Conservation (phyloP, 169 alveolate species). For the Cryptosporidium viatorum region DNA sequence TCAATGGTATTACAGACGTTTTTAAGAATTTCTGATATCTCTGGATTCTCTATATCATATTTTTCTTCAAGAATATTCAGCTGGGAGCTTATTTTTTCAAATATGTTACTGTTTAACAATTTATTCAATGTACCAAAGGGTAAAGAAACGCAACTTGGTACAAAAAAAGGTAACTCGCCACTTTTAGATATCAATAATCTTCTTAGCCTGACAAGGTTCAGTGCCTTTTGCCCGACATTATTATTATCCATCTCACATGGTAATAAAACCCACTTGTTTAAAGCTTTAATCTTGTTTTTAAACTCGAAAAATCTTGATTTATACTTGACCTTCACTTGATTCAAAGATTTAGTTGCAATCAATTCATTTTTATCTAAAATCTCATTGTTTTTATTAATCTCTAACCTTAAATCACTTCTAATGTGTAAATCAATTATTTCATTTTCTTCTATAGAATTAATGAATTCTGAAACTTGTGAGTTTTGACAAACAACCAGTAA, state of each 20-base stretch:
- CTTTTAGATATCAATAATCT: neutral
- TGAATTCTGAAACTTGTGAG: slow-evolving; percentile 42
- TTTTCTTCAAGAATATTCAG: neutral
- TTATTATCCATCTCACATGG: slow-evolving; percentile 33
- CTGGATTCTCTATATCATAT: neutral
- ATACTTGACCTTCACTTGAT: slow-evolving; percentile 16
- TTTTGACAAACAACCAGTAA: slow-evolving; percentile 87
- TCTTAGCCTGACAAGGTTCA: slow-evolving; percentile 32
- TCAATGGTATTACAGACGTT: slow-evolving; percentile 27
- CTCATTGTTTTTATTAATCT: slow-evolving; percentile 6
- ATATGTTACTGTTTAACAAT: neutral
- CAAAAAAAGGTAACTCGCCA: slow-evolving; percentile 20
- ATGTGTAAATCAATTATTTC: slow-evolving; percentile 29
- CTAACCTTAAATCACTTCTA: slow-evolving; percentile 21
- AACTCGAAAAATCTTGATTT: slow-evolving; percentile 17
- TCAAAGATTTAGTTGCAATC: neutral
- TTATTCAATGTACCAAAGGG: slow-evolving; percentile 59
- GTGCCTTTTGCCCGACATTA: slow-evolving; percentile 69
- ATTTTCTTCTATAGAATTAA: slow-evolving; percentile 1
- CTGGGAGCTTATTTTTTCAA: slow-evolving; percentile 11
- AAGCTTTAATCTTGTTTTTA: slow-evolving; percentile 34
- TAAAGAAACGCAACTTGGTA: slow-evolving; percentile 58
- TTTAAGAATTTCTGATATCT: slow-evolving; percentile 1
- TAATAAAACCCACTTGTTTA: slow-evolving; percentile 10
- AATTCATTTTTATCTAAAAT: slow-evolving; percentile 6